These are phyloP conservation scores for Phialocephala sp. DNA, from an alignment of 2,329 filamentous ascomycete species.

Conservation along the genomic window DNA sequence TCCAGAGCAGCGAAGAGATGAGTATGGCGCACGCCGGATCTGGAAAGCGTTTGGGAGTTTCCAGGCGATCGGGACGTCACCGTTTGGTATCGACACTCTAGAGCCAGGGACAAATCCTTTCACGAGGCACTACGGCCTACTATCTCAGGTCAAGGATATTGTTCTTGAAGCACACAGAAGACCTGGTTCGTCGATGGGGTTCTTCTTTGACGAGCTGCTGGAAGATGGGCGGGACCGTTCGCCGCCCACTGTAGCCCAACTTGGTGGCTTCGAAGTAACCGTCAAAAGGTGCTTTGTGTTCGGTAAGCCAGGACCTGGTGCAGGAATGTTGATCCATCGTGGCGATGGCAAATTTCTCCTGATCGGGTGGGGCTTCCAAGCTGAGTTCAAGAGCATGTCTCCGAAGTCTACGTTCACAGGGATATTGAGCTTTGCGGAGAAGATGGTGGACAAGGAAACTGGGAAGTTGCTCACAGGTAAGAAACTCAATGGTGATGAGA, in stretches of 20 bases:
- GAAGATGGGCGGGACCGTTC: conserved; percentile 41
- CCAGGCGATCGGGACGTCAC: conserved; percentile 44
- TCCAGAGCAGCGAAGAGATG: conserved; percentile 53
- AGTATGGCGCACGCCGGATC: conserved; percentile 48
- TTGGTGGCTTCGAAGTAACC: conserved; percentile 46
- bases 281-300: conserved; percentile 53
- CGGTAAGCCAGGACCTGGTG: conserved; percentile 48
- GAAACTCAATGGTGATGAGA: conserved; percentile 52
- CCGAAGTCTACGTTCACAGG: conserved; percentile 48
- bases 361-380: conserved; percentile 53
- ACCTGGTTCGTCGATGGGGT: conserved; percentile 45
- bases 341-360: conserved; percentile 49
- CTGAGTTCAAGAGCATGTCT: conserved; percentile 41
- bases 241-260: conserved; percentile 38
- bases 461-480: conserved; percentile 46
- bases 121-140: conserved; percentile 49
- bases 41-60: conserved; percentile 47
- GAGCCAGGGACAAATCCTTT: conserved; percentile 43
- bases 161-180: conserved; percentile 49
- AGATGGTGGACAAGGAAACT: conserved; percentile 45
- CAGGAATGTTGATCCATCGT: conserved; percentile 48
- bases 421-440: conserved; percentile 50
- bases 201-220: conserved; percentile 50
- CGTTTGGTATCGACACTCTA: conserved; percentile 51
- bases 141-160: conserved; percentile 43